Evolutionary conservation across 129 eudicot genomes (phyloP).

Genomic region (Silybum marianum): DNA sequence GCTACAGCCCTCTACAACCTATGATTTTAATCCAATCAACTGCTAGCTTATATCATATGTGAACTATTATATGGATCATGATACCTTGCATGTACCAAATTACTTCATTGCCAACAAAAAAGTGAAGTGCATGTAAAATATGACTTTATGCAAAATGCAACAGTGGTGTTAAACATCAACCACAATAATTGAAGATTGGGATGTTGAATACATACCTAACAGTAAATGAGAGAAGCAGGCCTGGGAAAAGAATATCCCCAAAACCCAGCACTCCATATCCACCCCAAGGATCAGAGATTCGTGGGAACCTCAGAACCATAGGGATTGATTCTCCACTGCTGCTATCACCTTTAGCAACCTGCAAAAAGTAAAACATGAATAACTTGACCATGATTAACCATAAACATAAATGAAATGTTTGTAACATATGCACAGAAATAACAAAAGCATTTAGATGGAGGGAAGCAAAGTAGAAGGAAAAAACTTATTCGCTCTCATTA

Average conservation of each 20-base stretch:
- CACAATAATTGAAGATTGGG: slow-evolving; percentile 6
- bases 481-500: neutral
- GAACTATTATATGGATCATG: neutral
- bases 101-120: neutral
- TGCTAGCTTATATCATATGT: neutral
- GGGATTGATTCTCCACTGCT: slow-evolving; percentile 95
- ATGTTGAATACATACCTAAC: slow-evolving; percentile 48
- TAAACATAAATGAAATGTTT: neutral
- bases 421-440: neutral
- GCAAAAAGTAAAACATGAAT: slow-evolving; percentile 17
- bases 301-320: slow-evolving; percentile 86
- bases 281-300: slow-evolving; percentile 77
- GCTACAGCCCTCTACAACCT: neutral
- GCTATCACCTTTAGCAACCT: slow-evolving; percentile 90
- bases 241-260: slow-evolving; percentile 95
- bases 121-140: neutral
- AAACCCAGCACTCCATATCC: slow-evolving; percentile 90
- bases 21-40: neutral
- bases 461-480: neutral
- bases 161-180: neutral
- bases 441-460: neutral
- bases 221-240: slow-evolving; percentile 80
- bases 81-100: neutral
- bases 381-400: neutral
- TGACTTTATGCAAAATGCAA: neutral